Base-by-base conservation (phyloP, 768 basidiomycete species). In the Phylloporus rhodoxanthus region DNA sequence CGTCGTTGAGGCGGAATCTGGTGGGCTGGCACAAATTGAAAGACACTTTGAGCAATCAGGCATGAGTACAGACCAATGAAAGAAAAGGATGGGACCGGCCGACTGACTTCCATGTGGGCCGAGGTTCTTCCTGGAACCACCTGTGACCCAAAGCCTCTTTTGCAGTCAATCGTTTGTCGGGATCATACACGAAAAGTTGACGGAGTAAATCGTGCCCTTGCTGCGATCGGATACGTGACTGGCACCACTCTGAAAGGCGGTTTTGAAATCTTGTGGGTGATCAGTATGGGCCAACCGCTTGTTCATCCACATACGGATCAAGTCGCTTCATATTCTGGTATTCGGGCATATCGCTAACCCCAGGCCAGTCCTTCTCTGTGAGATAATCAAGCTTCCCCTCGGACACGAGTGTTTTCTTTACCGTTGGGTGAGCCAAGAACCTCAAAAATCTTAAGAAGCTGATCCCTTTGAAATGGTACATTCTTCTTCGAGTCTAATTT, bases 401-500 rank as follows among this genome's bases (percentile, higher is more conserved):
- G 14, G 4, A 20, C 2, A 42, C 17, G 33, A 26, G 30, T 25
- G 10, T 2, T 1, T 9, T 44, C 33, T 1, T 57, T 59, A 91
- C 93, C 84, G 45, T 87, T 79, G 38, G 94, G 87, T 5, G 87
- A 91, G 5, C 96, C 94, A 15, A 96, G 68, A 0, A 98, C 85
- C 59, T 99, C 96, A 50, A 97, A 86, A n/a, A 99, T 96, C 70
- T 91, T 94, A 23, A 89, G 70, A 51, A 98, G 76, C 60, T 99
- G 96, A 67, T 98, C 96, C 48, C 85, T 77, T 65, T 99, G 96
- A 66, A 98, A 99, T 0, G 96, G 96, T 0, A 98, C 85, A 51
- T 91, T 92, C 75, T 98, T 98, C 75, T 97, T 95, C 25, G 85
- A 82, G 64, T 98, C 96, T 37, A 97, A 68, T 67, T 99, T 98